A percentile compares a stretch with the other conserved stretches of the same genome.
Evolutionary conservation across 148 eudicot species (phyloP).

Genomic region (Oxyria digyna): DNA sequence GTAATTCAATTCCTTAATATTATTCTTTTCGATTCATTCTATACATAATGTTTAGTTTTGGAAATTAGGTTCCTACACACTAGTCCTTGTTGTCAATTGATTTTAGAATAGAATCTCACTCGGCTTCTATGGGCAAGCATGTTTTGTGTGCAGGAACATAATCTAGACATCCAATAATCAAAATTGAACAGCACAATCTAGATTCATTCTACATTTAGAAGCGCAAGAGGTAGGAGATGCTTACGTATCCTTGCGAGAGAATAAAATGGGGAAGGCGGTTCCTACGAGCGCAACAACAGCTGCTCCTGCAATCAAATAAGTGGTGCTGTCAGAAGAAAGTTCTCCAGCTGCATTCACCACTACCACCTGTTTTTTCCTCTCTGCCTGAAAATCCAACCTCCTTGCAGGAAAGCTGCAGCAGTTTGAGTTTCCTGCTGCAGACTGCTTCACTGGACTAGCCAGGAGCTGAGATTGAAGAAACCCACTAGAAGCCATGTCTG

Average conservation of each 20-base stretch:
- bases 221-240: not conserved
- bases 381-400: too few species aligned
- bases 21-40: too few species aligned
- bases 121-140: too few species aligned
- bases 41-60: too few species aligned
- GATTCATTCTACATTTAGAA: not conserved
- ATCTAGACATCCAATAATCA: not conserved
- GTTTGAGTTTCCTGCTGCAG: not conserved
- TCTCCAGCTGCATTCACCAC: constrained; percentile 60
- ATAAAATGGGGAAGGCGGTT: constrained; percentile 58
- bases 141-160: too few species aligned
- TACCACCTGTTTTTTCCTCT: constrained; percentile 14
- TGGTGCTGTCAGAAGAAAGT: constrained; percentile 60
- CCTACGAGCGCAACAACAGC: constrained; percentile 47
- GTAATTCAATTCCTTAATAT: too few species aligned
- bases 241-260: constrained; percentile 78
- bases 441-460: constrained; percentile 2
- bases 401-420: not conserved
- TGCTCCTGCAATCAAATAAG: constrained; percentile 48
- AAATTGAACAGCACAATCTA: not conserved
- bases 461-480: constrained; percentile 5
- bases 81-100: too few species aligned
- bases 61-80: too few species aligned
- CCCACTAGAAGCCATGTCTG: not conserved
- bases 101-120: too few species aligned